Conservation (phyloP, 192 early-diverging fungal species). For the Gryganskiella cystojenkinii region DNA sequence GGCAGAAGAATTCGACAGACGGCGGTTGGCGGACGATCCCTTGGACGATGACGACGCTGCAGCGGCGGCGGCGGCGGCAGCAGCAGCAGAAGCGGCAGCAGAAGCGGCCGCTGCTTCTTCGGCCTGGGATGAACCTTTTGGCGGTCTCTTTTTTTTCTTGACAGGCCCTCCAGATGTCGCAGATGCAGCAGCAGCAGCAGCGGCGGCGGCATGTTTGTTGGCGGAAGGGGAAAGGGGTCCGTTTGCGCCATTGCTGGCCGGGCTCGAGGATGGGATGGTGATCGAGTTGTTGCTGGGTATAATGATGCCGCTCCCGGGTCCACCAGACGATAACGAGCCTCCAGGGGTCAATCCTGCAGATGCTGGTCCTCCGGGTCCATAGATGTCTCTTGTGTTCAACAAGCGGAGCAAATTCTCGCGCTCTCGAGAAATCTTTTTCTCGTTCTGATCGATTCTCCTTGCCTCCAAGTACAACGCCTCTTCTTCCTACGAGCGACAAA, state of each 20-base stretch:
- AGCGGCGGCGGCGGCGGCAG: slow-evolving; percentile 4
- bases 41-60: slow-evolving; percentile 17
- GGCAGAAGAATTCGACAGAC: slow-evolving; percentile 29
- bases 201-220: background rate
- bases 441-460: slow-evolving; percentile 83
- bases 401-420: slow-evolving; percentile 82
- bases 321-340: slow-evolving; percentile 26
- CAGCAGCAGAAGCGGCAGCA: background rate
- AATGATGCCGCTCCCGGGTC: slow-evolving; percentile 48
- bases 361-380: slow-evolving; percentile 39
- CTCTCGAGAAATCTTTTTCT: slow-evolving; percentile 78
- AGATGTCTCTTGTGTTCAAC: slow-evolving; percentile 62
- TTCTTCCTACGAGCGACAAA: slow-evolving; percentile 67
- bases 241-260: background rate
- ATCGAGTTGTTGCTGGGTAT: slow-evolving; percentile 54
- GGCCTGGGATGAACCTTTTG: slow-evolving; percentile 6
- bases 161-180: slow-evolving; percentile 20
- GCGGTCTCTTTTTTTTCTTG: slow-evolving; percentile 11
- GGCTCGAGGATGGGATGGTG: slow-evolving; percentile 39
- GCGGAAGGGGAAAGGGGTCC: background rate
- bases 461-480: slow-evolving; percentile 83
- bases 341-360: slow-evolving; percentile 38
- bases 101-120: background rate
- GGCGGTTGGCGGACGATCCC: slow-evolving; percentile 31
- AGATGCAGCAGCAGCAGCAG: background rate